Evolutionary conservation across 768 basidiomycete species (phyloP).

Genomic region (Lactarius tabidus): DNA sequence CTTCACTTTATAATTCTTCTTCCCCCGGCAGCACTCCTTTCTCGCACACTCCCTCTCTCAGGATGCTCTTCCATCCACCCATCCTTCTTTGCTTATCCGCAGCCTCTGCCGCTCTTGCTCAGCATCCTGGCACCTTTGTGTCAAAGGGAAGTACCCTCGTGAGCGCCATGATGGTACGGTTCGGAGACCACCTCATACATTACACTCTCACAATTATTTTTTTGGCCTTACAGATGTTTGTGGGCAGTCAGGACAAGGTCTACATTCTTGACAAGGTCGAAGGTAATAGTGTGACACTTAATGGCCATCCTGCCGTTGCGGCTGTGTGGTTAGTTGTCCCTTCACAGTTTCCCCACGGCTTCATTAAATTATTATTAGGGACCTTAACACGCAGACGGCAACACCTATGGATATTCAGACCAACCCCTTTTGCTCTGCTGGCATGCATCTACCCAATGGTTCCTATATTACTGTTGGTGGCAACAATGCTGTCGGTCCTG

Average conservation of each 20-base stretch:
- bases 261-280: slow-evolving; percentile 94
- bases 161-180: slow-evolving; percentile 52
- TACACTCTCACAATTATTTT: background rate
- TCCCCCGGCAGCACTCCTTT: background rate
- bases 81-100: slow-evolving; percentile 45
- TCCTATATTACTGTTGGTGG: slow-evolving; percentile 75
- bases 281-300: slow-evolving; percentile 60
- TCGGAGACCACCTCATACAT: background rate
- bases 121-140: slow-evolving; percentile 31
- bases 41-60: background rate
- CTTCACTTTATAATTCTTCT: no score
- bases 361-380: slow-evolving; percentile 38
- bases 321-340: slow-evolving; percentile 50
- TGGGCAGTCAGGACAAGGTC: slow-evolving; percentile 74
- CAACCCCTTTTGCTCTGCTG: slow-evolving; percentile 79
- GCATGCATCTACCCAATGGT: slow-evolving; percentile 77
- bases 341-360: background rate
- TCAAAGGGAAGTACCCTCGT: slow-evolving; percentile 40
- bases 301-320: slow-evolving; percentile 72
- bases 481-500: slow-evolving; percentile 66
- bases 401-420: slow-evolving; percentile 67
- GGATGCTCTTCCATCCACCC: slow-evolving; percentile 33
- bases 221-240: slow-evolving; percentile 55
- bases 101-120: slow-evolving; percentile 29
- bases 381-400: slow-evolving; percentile 54